These are phyloP conservation scores for Rhynchosporium secalis DNA, from an alignment of 2,329 filamentous ascomycete genomes.

Conservation along the genomic window DNA sequence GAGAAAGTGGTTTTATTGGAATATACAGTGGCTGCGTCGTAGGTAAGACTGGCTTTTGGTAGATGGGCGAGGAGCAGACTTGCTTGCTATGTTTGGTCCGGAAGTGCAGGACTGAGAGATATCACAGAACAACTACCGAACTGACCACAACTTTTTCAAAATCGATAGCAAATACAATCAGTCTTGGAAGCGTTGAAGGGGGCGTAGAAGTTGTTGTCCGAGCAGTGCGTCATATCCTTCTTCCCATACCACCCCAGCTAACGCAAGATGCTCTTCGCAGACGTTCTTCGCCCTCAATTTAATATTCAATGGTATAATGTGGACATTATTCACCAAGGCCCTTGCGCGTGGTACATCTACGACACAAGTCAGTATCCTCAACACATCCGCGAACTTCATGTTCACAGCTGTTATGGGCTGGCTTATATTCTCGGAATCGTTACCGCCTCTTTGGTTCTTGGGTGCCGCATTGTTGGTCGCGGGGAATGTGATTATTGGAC, in stretches of 20 bases:
- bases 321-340: slow-evolving; percentile 78
- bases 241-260: neutral
- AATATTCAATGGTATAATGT: slow-evolving; percentile 57
- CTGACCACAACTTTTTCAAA: slow-evolving; percentile 54
- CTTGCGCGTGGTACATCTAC: slow-evolving; percentile 73
- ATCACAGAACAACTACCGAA: slow-evolving; percentile 52
- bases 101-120: slow-evolving; percentile 7
- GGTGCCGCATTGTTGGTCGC: slow-evolving; percentile 71
- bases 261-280: slow-evolving; percentile 21
- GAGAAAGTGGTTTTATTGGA: neutral
- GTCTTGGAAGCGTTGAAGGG: slow-evolving; percentile 47
- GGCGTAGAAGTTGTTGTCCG: slow-evolving; percentile 51
- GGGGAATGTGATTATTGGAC: slow-evolving; percentile 76
- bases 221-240: slow-evolving; percentile 45
- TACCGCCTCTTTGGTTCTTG: slow-evolving; percentile 75
- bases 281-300: slow-evolving; percentile 68
- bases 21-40: too few relatives aligned
- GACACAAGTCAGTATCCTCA: slow-evolving; percentile 78
- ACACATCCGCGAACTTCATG: slow-evolving; percentile 81
- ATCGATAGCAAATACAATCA: slow-evolving; percentile 46
- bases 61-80: neutral
- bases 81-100: neutral
- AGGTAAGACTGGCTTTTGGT: neutral
- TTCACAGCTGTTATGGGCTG: slow-evolving; percentile 71
- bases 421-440: slow-evolving; percentile 67